These are phyloP conservation scores for Moesziomyces aphidis DNA, from an alignment of 1,284 basidiomycete species.

Conservation along the genomic window DNA sequence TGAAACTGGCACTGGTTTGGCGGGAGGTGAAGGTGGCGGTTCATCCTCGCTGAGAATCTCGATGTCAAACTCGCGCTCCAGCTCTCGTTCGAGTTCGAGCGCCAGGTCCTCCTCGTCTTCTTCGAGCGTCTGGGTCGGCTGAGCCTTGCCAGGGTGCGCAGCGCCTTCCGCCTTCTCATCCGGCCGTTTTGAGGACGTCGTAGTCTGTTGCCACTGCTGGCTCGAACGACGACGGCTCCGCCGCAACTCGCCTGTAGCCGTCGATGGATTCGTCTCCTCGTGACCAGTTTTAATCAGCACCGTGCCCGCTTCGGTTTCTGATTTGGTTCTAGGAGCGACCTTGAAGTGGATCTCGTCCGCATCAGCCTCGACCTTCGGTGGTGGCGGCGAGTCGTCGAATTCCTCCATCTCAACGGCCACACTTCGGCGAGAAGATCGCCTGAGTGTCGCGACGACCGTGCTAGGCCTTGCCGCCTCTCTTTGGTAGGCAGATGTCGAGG, in stretches of 20 bases:
- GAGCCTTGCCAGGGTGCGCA: neutral
- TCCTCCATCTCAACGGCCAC: constrained; percentile 38
- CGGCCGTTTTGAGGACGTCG: neutral
- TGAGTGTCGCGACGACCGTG: constrained; percentile 6
- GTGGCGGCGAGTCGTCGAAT: constrained; percentile 17
- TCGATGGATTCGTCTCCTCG: neutral
- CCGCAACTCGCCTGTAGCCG: constrained; percentile 8
- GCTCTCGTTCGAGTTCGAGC: constrained; percentile 38
- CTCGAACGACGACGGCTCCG: constrained; percentile 31
- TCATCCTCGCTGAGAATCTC: constrained; percentile 11
- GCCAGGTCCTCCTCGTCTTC: constrained; percentile 36
- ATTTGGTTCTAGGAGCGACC: neutral
- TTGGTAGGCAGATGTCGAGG: neutral
- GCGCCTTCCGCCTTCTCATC: neutral
- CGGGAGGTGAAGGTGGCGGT: neutral
- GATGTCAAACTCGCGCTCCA: constrained; percentile 36
- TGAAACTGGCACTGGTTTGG: no score
- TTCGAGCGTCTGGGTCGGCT: constrained; percentile 1
- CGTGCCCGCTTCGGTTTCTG: neutral
- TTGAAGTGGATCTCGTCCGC: neutral
- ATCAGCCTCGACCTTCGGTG: neutral
- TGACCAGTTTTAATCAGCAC: neutral
- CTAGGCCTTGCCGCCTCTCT: constrained; percentile 11
- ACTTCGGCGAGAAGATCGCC: constrained; percentile 30
- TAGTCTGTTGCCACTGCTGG: constrained; percentile 10